phyloP scores from a whole-genome alignment of 768 basidiomycete genomes.

The Leccinellum luteum region DNA sequence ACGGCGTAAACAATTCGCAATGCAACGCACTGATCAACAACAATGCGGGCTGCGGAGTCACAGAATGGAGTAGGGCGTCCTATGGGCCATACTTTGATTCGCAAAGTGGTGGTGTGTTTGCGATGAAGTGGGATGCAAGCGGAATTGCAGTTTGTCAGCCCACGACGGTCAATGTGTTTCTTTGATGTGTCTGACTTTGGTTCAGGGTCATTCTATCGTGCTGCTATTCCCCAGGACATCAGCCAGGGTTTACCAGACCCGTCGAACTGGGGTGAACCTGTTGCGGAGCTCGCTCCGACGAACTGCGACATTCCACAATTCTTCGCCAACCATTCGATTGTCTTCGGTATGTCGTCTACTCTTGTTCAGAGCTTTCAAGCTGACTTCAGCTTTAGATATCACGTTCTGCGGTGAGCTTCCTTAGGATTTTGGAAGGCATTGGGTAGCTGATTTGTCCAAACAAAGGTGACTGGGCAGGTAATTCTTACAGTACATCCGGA shows the following conservation, averaged over 20 bases:
- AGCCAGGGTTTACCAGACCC: constrained; percentile 59
- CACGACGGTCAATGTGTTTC: neutral
- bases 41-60: constrained; percentile 76
- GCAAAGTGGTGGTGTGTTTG: constrained; percentile 81
- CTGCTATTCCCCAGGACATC: constrained; percentile 70
- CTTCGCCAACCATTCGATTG: constrained; percentile 68
- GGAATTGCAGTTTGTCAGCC: constrained; percentile 72
- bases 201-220: constrained; percentile 80
- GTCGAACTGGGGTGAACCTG: constrained; percentile 64
- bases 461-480: constrained; percentile 81
- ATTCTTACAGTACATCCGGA: constrained; percentile 68
- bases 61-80: constrained; percentile 77
- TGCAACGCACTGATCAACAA: constrained; percentile 51
- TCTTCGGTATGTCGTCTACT: constrained; percentile 57
- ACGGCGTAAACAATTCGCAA: constrained; percentile 48
- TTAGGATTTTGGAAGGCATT: neutral
- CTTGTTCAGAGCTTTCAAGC: constrained; percentile 1
- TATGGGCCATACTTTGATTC: constrained; percentile 82
- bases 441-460: constrained; percentile 10
- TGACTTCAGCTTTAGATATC: constrained; percentile 51
- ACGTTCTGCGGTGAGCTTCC: constrained; percentile 68
- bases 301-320: constrained; percentile 56
- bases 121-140: constrained; percentile 83
- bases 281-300: constrained; percentile 52
- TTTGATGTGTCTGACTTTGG: constrained; percentile 2